These are phyloP conservation scores for Trichoderma asperelloides DNA, from an alignment of 495 filamentous ascomycete species.

Conservation along the genomic window DNA sequence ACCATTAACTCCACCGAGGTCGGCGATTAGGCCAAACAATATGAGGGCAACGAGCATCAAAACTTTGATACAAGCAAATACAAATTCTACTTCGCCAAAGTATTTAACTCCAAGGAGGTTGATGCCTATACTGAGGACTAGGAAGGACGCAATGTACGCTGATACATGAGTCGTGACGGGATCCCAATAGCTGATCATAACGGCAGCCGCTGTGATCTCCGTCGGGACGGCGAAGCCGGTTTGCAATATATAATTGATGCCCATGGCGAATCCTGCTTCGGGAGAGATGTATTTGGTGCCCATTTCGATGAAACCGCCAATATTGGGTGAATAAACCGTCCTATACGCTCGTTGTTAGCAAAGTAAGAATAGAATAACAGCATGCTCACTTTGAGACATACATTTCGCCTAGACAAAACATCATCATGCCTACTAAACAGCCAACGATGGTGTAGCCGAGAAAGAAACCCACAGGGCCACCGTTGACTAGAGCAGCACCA, in stretches of 20 bases:
- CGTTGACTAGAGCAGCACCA: not conserved
- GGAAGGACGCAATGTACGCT: not conserved
- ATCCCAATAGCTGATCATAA: slow-evolving; percentile 3
- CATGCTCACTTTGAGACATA: not conserved
- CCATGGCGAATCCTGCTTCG: not conserved
- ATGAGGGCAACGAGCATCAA: not conserved
- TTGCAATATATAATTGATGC: not conserved
- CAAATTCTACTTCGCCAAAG: not conserved
- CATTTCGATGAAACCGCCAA: not conserved
- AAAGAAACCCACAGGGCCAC: not conserved
- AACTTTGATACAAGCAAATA: slow-evolving; percentile 1
- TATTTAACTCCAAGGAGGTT: not conserved
- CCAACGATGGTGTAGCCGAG: not conserved
- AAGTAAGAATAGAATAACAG: not conserved
- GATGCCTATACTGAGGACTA: not conserved
- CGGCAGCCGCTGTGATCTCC: not conserved
- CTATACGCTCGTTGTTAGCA: not conserved
- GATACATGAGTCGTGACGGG: not conserved
- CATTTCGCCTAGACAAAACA: not conserved
- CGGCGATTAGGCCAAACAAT: not conserved
- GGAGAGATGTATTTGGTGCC: not conserved
- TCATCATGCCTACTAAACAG: not conserved
- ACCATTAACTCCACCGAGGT: not conserved
- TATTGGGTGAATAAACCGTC: not conserved
- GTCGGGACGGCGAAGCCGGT: not conserved